Evolutionary conservation across 164 flowering plant genomes (phyloP).

Genomic region (Litsea cubeba): DNA sequence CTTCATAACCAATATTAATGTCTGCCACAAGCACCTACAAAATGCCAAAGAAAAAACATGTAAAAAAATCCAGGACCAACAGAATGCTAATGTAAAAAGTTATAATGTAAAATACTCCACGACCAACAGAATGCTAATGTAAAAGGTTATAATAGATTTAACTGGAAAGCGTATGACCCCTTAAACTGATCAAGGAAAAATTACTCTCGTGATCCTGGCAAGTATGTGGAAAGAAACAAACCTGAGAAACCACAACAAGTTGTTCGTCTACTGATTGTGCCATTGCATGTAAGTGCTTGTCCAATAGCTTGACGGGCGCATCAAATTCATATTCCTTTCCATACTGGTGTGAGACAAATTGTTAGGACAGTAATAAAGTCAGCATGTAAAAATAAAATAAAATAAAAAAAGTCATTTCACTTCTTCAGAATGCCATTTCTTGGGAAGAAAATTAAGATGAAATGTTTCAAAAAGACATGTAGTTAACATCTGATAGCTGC

Average conservation of each 20-base stretch:
- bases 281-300: conserved; percentile 71
- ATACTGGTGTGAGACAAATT: conserved; percentile 42
- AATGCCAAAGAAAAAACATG: conserved; percentile 1
- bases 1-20: conserved; percentile 87
- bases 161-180: background rate
- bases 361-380: background rate
- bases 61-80: background rate
- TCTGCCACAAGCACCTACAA: conserved; percentile 84
- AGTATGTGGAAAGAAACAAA: conserved; percentile 8
- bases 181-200: background rate
- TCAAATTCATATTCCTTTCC: conserved; percentile 79
- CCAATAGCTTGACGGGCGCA: conserved; percentile 89
- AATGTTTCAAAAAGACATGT: background rate
- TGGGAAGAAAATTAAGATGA: background rate
- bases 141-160: too few species aligned
- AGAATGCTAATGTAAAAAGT: too few species aligned
- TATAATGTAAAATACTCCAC: too few species aligned
- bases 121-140: background rate
- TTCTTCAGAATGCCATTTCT: background rate
- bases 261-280: conserved; percentile 77
- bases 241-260: conserved; percentile 94
- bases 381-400: background rate
- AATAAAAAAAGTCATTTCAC: background rate
- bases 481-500: background rate
- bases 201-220: background rate